Evolutionary conservation across 805 yeast genomes (phyloP), one percentile per base, ranked within the genome.

Genomic region (Candida fluviatilis): DNA sequence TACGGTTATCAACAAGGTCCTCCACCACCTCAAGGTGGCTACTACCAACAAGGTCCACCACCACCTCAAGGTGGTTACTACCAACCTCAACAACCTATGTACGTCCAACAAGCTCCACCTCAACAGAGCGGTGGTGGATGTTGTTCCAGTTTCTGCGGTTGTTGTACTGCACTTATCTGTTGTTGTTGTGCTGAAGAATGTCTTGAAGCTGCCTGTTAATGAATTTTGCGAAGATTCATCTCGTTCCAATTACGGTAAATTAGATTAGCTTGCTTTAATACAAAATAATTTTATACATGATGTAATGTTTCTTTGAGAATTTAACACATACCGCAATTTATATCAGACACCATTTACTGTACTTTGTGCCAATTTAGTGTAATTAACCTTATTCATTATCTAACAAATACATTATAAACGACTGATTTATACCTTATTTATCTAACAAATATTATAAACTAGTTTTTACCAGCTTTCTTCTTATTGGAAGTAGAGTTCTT

Each of bases 401-500:
- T n/a, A n/a, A n/a, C n/a, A n/a, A n/a, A n/a, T n/a, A n/a, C n/a
- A n/a, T n/a, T n/a, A n/a, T n/a, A n/a, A n/a, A n/a, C n/a, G n/a
- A n/a, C n/a, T n/a, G n/a, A n/a, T n/a, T n/a, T n/a, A n/a, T n/a
- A n/a, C n/a, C n/a, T n/a, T n/a, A n/a, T n/a, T n/a, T n/a, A n/a
- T n/a, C n/a, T n/a, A n/a, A n/a, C n/a, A n/a, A n/a, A n/a, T n/a
- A n/a, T n/a, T n/a, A n/a, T n/a, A 21, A 21, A 21, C 13, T 12
- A 26, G 13, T 26, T 26, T 13, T 26, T 26, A 26, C 19, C 38
- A 5, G 32, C 30, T 37, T 73, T 73, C 64, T 63, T 64, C 76
- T 80, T 81, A 64, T 75, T 77, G 37, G 95, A 85, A 48, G 95
- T 87, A 29, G 93, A 82, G 73, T 89, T 87, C 79, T 90, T 90